These are phyloP conservation scores for Trametes punicea DNA, from an alignment of 768 basidiomycete genomes.

Conservation along the genomic window DNA sequence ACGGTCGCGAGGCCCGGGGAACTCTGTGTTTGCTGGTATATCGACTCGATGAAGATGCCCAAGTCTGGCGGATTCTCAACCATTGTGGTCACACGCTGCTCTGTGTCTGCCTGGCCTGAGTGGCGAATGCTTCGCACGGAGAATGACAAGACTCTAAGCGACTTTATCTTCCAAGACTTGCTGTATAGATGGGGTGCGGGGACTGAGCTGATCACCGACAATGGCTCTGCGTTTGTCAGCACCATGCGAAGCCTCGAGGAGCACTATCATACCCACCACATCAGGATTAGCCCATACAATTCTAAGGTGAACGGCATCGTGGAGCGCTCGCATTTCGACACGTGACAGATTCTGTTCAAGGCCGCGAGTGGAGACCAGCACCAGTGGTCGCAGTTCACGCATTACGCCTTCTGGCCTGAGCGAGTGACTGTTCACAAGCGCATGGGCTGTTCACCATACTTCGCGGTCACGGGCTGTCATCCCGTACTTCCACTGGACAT, in stretches of 20 bases:
- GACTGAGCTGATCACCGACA: slow-evolving; percentile 39
- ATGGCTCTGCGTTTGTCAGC: slow-evolving; percentile 31
- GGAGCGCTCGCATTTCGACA: too few species aligned
- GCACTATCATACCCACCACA: slow-evolving; percentile 34
- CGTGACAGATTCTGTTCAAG: slow-evolving; percentile 36
- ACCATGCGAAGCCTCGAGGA: slow-evolving; percentile 23
- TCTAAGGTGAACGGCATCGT: slow-evolving; percentile 41
- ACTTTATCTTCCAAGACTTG: slow-evolving; percentile 35
- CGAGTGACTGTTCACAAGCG: slow-evolving; percentile 28
- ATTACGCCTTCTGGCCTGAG: slow-evolving; percentile 37
- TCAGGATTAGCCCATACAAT: slow-evolving; percentile 41
- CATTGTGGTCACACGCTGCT: slow-evolving; percentile 36
- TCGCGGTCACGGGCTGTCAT: too few species aligned
- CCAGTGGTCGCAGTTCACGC: slow-evolving; percentile 23
- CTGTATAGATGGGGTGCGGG: slow-evolving; percentile 39
- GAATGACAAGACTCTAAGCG: slow-evolving; percentile 25
- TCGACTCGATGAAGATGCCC: too few species aligned
- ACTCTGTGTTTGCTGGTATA: too few species aligned
- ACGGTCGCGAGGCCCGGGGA: too few species aligned
- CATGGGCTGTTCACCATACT: slow-evolving; percentile 32
- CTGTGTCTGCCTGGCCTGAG: slow-evolving; percentile 34
- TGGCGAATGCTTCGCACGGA: slow-evolving; percentile 28
- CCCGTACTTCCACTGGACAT: too few species aligned
- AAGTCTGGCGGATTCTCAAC: too few species aligned
- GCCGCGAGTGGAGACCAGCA: slow-evolving; percentile 22